A percentile compares a stretch with the other conserved stretches of the same genome.
Evolutionary conservation across 208 protist genomes (phyloP).

Genomic region (Acanthamoeba healyi): DNA sequence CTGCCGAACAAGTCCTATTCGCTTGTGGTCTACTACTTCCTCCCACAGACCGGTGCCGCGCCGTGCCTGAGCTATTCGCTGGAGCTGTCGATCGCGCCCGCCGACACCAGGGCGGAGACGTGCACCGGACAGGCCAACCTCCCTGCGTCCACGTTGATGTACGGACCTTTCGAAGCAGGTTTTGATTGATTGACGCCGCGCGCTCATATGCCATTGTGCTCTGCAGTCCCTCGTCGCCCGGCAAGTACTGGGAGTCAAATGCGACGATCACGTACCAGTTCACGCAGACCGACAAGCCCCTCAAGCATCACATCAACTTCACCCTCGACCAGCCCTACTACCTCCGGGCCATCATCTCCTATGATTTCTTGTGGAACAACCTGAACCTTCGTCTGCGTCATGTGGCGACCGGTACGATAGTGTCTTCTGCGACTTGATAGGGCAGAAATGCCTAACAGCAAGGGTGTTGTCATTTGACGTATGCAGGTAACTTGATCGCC

Average conservation of each 20-base stretch:
- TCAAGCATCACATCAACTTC: slow-evolving; percentile 34
- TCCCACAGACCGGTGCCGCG: not conserved
- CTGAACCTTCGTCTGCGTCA: slow-evolving; percentile 57
- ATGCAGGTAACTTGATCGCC: not conserved
- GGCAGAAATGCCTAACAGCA: too few species aligned
- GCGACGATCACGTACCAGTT: slow-evolving; percentile 20
- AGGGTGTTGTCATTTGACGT: not conserved
- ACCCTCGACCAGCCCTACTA: slow-evolving; percentile 59
- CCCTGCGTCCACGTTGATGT: slow-evolving; percentile 17
- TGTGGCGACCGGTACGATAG: not conserved
- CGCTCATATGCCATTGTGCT: not conserved
- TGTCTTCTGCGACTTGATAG: not conserved
- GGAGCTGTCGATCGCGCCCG: slow-evolving; percentile 40
- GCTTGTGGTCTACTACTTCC: slow-evolving; percentile 56
- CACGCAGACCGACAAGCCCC: slow-evolving; percentile 33
- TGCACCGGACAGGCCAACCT: slow-evolving; percentile 52
- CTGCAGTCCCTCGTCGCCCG: not conserved
- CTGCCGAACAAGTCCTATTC: not conserved
- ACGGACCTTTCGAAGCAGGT: not conserved
- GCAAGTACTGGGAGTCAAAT: slow-evolving; percentile 19
- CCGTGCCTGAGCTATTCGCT: slow-evolving; percentile 18
- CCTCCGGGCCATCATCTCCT: slow-evolving; percentile 56
- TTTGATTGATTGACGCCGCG: not conserved
- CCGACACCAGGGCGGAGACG: not conserved
- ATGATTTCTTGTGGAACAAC: slow-evolving; percentile 72